phyloP scores from a whole-genome alignment of 116 monocot genomes.

The Cymodocea nodosa region DNA sequence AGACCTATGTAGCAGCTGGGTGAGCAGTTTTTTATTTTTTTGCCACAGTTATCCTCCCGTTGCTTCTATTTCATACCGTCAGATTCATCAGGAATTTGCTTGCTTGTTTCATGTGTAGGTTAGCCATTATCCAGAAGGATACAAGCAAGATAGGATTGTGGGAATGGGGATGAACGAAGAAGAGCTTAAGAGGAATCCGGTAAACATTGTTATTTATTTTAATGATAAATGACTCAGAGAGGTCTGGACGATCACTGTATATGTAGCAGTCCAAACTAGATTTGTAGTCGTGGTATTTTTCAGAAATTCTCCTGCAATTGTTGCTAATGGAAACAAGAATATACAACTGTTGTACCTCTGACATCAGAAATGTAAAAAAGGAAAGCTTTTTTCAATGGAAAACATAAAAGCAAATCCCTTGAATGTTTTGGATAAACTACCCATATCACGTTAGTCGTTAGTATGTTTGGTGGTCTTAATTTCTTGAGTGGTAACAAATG shows the following conservation, averaged over 20 bases:
- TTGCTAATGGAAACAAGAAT: no score
- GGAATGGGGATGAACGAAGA: conserved; percentile 96
- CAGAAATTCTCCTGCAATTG: no score
- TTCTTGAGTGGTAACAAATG: no score
- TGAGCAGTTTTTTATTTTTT: conserved; percentile 18
- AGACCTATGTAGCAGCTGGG: conserved; percentile 92
- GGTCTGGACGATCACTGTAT: not conserved
- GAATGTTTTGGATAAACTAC: no score
- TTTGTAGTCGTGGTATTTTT: no score
- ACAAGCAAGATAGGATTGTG: conserved; percentile 81
- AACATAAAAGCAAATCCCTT: no score
- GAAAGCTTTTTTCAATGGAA: no score
- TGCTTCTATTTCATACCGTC: not conserved
- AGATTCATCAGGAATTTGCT: not conserved
- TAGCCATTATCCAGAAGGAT: conserved; percentile 77
- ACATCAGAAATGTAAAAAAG: no score
- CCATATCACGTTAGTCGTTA: no score
- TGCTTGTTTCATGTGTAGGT: conserved; percentile 24
- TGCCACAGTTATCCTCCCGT: not conserved
- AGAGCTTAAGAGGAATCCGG: conserved; percentile 71
- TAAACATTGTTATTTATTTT: conserved; percentile 1
- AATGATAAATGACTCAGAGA: not conserved
- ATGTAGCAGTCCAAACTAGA: no score
- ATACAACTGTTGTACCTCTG: no score
- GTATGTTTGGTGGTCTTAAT: no score